These are phyloP conservation scores for Blastomyces parvus DNA, from an alignment of 2,329 filamentous ascomycete species.

Conservation along the genomic window DNA sequence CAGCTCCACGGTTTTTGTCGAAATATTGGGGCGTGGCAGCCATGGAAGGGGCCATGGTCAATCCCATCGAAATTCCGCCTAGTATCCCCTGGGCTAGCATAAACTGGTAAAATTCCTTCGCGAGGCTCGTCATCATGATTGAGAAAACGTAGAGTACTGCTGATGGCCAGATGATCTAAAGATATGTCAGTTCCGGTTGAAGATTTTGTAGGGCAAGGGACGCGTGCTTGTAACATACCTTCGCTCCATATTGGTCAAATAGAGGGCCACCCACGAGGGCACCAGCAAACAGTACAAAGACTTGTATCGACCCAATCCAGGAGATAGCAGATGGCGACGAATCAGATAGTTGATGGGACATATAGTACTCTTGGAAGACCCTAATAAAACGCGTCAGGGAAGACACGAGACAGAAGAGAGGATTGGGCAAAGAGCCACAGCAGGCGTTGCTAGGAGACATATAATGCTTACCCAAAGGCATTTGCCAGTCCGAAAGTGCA, in stretches of 20 bases:
- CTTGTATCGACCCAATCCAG: conserved; percentile 45
- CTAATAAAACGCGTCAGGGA: conserved; percentile 37
- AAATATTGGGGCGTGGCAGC: conserved; percentile 60
- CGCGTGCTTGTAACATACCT: conserved; percentile 6
- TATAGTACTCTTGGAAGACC: conserved; percentile 46
- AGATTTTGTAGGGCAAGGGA: background rate
- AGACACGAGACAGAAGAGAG: background rate
- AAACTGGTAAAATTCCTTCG: conserved; percentile 43
- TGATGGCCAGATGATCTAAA: background rate
- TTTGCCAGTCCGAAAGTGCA: conserved; percentile 25
- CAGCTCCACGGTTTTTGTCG: conserved; percentile 45
- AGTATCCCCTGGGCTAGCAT: conserved; percentile 45
- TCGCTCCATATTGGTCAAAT: conserved; percentile 33
- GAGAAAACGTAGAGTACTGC: conserved; percentile 41
- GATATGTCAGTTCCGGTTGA: background rate
- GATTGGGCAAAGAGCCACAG: background rate
- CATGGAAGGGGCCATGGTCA: conserved; percentile 54
- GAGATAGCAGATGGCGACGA: conserved; percentile 41
- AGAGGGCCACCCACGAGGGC: conserved; percentile 46
- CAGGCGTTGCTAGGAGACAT: background rate
- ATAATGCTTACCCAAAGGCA: conserved; percentile 18
- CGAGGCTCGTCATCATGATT: conserved; percentile 45
- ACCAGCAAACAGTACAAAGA: conserved; percentile 44
- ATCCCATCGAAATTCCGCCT: conserved; percentile 49
- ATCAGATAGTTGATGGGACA: conserved; percentile 31